Base-by-base conservation (phyloP, 306 rosid genomes). In the Quercus parvula region DNA sequence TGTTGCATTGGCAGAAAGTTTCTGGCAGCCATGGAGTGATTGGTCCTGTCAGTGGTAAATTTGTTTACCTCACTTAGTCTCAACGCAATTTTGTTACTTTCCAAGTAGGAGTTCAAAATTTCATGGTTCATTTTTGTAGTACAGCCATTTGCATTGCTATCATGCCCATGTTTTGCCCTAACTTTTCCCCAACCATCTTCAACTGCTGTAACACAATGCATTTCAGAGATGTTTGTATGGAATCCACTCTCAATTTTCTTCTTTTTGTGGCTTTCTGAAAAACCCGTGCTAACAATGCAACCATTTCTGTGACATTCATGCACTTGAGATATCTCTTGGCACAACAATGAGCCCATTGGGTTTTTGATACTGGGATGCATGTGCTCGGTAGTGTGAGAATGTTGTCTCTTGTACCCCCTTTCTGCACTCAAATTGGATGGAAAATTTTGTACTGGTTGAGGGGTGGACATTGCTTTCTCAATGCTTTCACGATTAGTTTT, bases 331-430 rank as follows among this genome's bases (percentile, higher is more conserved):
- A 71, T 84, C 73, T 80, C 87, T 68, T 87, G 88, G 85, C 81
- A 82, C 77, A 76, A 71, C 27, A 44, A 61, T 76, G 90, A 76
- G 66, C 78, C 67, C 75, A 68, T 67, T 62, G 84, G 80, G 81
- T 81, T 77, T 64, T 57, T 82, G 77, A 84, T 70, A 11, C 76
- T 69, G 72, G 49, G 41, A 72, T 25, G 72, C 38, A 82, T 72
- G 55, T 75, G 81, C 77, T 83, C 77, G 55, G 35, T 71, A 30
- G 86, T 78, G 20, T 41, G 85, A 61, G 49, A 76, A 79, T 85
- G 70, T 24, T 79, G 86, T 83, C 92, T 85, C 87, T 89, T 86
- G 77, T 83, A 80, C 28, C 86, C 77, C 83, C 84, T 86, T 81
- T 71, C 84, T 85, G 80, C 82, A 62, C 6, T 56, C 73, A 86